Evolutionary conservation across 441 rosid species (phyloP).

Genomic region (Flueggea neowawraea): DNA sequence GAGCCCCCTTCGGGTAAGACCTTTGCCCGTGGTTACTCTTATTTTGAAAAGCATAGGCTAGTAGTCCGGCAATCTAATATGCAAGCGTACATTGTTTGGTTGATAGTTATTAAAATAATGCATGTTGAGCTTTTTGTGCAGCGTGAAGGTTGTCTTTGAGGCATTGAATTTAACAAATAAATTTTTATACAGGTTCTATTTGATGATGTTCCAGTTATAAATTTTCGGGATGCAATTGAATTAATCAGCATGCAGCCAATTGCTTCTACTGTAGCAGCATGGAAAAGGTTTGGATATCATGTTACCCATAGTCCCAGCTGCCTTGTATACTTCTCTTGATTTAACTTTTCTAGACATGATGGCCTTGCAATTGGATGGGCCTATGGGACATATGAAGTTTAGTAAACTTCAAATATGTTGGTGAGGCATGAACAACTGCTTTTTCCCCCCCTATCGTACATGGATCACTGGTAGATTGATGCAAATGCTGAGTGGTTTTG

Average conservation of each 20-base stretch:
- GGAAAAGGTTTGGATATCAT: constrained; percentile 59
- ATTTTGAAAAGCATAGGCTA: neutral
- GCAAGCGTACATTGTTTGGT: no score
- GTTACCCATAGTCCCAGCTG: no score
- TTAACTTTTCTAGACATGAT: neutral
- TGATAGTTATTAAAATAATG: neutral
- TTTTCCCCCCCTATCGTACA: no score
- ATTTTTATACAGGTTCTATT: constrained; percentile 68
- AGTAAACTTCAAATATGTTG: neutral
- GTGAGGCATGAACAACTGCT: neutral
- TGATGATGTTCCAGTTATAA: constrained; percentile 94
- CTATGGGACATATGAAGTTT: neutral
- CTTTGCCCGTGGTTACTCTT: neutral
- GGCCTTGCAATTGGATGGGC: no score
- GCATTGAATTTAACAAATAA: constrained; percentile 17
- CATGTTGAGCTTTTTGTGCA: neutral
- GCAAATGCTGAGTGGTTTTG: neutral
- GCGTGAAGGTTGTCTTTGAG: neutral
- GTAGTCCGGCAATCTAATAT: neutral
- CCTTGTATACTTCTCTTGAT: no score
- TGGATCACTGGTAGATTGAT: no score
- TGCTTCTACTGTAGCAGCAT: constrained; percentile 69
- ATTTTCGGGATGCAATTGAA: constrained; percentile 87
- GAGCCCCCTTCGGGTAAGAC: constrained; percentile 90
- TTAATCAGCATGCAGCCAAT: constrained; percentile 93